Percentiles rank a stretch among this genome's conserved stretches.
Conservation (phyloP, 495 filamentous ascomycete genomes). For the Neurospora sp. region DNA sequence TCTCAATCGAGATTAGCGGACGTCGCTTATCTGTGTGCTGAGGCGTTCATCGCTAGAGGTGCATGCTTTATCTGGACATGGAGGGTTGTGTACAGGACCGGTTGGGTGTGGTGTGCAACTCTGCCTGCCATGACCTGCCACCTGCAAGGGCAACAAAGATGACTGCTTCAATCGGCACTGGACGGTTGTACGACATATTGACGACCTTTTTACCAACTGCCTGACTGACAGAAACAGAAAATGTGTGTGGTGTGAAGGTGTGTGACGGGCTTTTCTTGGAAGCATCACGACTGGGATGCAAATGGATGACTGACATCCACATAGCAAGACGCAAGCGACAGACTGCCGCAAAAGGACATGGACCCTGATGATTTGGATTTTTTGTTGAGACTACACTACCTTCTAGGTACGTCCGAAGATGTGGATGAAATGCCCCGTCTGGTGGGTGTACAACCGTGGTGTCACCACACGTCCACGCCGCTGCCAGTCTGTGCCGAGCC, state of each 20-base stretch:
- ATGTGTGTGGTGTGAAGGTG: not conserved
- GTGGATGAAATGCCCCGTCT: not conserved
- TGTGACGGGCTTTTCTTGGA: not conserved
- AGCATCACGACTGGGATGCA: not conserved
- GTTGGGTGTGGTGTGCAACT: not conserved
- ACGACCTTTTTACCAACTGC: not conserved
- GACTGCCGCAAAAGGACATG: not conserved
- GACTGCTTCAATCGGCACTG: not conserved
- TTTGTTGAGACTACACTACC: not conserved
- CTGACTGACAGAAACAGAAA: not conserved
- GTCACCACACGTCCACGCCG: not conserved
- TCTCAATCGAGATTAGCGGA: not conserved
- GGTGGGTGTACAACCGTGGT: not conserved
- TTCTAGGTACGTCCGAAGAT: not conserved
- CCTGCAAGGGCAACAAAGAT: not conserved
- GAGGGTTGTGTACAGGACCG: not conserved
- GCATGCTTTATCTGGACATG: not conserved
- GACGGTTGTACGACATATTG: not conserved
- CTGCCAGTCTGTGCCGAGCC: not conserved
- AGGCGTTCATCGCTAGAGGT: not conserved
- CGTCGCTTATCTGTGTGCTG: not conserved
- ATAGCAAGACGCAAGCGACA: not conserved
- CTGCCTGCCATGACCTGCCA: not conserved
- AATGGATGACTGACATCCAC: not conserved
- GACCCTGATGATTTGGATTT: not conserved